Evolutionary conservation across 306 rosid species (phyloP).

Genomic region (Chamaecrista fasciculata): DNA sequence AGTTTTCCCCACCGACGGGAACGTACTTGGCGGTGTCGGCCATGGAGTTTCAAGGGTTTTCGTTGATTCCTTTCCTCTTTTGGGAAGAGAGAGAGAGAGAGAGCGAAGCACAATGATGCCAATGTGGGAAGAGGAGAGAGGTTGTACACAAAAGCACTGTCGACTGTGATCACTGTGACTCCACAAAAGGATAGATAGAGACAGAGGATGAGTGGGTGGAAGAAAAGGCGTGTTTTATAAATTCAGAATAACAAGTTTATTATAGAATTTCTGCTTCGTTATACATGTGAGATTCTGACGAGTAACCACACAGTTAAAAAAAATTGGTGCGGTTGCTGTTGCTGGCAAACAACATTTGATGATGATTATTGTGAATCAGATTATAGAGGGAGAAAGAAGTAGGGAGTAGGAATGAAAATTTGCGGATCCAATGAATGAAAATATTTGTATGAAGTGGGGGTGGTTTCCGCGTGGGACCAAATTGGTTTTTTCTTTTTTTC

Average conservation of each 20-base stretch:
- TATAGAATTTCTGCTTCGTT: too few relatives aligned
- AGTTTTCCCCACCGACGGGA: constrained; percentile 40
- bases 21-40: constrained; percentile 67
- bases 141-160: background rate
- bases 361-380: too few relatives aligned
- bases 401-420: too few relatives aligned
- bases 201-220: background rate
- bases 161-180: background rate
- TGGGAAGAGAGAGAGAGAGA: background rate
- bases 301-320: too few relatives aligned
- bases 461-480: too few relatives aligned
- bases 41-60: constrained; percentile 37
- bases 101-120: background rate
- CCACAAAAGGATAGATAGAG: background rate
- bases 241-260: background rate
- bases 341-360: too few relatives aligned
- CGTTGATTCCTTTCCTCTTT: background rate
- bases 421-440: too few relatives aligned
- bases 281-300: too few relatives aligned
- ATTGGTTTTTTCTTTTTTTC: too few relatives aligned
- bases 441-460: too few relatives aligned
- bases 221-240: background rate
- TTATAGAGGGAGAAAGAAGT: too few relatives aligned
- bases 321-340: too few relatives aligned
- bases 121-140: background rate